Percentiles rank a stretch among this genome's conserved stretches.
Conservation (phyloP, 2,329 filamentous ascomycete genomes). For the Aspergillus sclerotialis region DNA sequence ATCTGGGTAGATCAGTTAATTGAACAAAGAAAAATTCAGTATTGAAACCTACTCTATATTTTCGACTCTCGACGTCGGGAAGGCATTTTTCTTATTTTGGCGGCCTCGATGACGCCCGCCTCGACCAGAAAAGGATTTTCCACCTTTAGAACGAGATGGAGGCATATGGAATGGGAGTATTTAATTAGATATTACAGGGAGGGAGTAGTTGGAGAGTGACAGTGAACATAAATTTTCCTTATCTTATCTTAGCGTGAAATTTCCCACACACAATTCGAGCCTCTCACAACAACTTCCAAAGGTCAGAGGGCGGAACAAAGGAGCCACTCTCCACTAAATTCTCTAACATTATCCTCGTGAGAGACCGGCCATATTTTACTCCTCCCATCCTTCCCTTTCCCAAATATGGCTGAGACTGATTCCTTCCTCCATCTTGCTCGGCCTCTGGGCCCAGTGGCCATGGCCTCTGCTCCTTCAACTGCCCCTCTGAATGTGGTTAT, state of each 20-base stretch:
- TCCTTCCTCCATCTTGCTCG: conserved; percentile 92
- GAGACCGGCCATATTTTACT: conserved; percentile 11
- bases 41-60: conserved; percentile 28
- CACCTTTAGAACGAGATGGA: conserved; percentile 21
- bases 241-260: conserved; percentile 46
- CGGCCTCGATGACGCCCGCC: conserved; percentile 24
- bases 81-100: conserved; percentile 20
- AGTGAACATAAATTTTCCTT: too few species aligned
- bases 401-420: conserved; percentile 75
- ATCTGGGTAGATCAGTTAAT: conserved; percentile 15
- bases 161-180: conserved; percentile 19
- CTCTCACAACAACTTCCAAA: conserved; percentile 17
- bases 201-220: too few species aligned
- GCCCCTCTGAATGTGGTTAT: conserved; percentile 90
- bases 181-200: conserved; percentile 6
- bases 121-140: conserved; percentile 19
- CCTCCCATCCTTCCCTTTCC: conserved; percentile 10
- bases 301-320: conserved; percentile 21
- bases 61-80: conserved; percentile 31
- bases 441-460: conserved; percentile 73
- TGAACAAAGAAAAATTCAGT: conserved; percentile 1
- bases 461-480: conserved; percentile 76
- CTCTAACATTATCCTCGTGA: neutral
- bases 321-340: too few species aligned
- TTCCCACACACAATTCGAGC: conserved; percentile 38